Evolutionary conservation across 805 yeast genomes (phyloP), one percentile per base, ranked within the genome.

Genomic region (Wickerhamiella galacta): DNA sequence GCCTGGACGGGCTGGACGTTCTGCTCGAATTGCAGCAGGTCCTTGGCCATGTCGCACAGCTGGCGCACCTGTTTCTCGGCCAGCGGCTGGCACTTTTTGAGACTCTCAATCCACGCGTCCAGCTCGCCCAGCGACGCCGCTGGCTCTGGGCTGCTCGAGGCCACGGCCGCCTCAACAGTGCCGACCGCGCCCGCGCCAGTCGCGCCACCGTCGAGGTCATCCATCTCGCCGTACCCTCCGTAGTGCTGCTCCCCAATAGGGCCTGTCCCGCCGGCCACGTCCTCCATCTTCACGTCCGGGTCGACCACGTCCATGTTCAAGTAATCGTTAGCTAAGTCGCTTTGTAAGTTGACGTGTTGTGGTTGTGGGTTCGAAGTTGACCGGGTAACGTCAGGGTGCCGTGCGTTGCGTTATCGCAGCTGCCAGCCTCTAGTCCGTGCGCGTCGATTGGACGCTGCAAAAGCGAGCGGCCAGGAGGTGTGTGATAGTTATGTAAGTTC

Each of bases 1-100:
- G 85, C 93, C 42, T 72, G 72, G 31, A 85, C 94, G 2, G 95
- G 95, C 60, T 83, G 94, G 31, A 85, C 95, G 52, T 85, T 85
- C 46, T 80, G 85, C 60, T 85, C 95, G 45, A 73, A 75, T 54
- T 81, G 92, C 47, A 85, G 61, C 21, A 83, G 90, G 45, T 85
- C 95, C 38, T 77, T 73, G 21, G 93, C 94, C 93, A 82, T 80
- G 41, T 71, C 72, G 54, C 95, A 83, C 43, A 83, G 63, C 52
- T 68, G 67, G 44, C 74, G 72, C 20, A 83, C 90, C 39, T 80
- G 82, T 28, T 71, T 74, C 57, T 83, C 94, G 25, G 73, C 61
- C 39, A 83, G 61, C n/a, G 90, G 83, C 57, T 82, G 80, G 56
- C 94, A 83, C 45, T 73, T 69, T 35, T 75, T 60, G 45, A 85